phyloP scores from a whole-genome alignment of 345 rosid genomes.

The Acer negundo region DNA sequence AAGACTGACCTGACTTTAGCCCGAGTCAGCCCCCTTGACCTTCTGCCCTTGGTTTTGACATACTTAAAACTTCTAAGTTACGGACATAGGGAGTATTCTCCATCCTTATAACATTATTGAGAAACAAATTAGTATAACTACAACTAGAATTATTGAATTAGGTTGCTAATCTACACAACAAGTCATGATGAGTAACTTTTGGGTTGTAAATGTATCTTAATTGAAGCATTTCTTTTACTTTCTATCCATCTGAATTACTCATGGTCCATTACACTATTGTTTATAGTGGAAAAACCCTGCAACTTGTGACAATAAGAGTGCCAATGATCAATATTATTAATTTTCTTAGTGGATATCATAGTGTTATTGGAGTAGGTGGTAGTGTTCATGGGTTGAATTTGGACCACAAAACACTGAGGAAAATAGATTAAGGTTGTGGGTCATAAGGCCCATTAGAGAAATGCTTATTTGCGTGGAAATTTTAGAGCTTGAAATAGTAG shows the following conservation, averaged over 20 bases:
- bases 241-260: neutral
- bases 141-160: neutral
- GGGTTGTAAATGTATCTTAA: neutral
- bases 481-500: constrained; percentile 60
- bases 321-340: neutral
- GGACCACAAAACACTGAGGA: constrained; percentile 56
- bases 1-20: no score
- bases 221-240: neutral
- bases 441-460: constrained; percentile 84
- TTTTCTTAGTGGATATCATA: neutral
- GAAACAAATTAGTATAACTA: constrained; percentile 24
- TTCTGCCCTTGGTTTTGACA: no score
- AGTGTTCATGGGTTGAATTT: constrained; percentile 20
- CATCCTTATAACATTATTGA: constrained; percentile 9
- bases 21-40: no score
- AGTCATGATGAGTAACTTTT: neutral
- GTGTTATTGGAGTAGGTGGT: constrained; percentile 39
- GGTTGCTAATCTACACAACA: constrained; percentile 5
- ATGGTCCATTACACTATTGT: neutral
- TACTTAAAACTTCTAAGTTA: no score
- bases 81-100: constrained; percentile 14
- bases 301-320: neutral
- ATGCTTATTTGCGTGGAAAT: constrained; percentile 63
- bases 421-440: constrained; percentile 55
- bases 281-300: neutral